phyloP scores from a whole-genome alignment of 768 basidiomycete genomes.

The Podaxis mareebaensis region DNA sequence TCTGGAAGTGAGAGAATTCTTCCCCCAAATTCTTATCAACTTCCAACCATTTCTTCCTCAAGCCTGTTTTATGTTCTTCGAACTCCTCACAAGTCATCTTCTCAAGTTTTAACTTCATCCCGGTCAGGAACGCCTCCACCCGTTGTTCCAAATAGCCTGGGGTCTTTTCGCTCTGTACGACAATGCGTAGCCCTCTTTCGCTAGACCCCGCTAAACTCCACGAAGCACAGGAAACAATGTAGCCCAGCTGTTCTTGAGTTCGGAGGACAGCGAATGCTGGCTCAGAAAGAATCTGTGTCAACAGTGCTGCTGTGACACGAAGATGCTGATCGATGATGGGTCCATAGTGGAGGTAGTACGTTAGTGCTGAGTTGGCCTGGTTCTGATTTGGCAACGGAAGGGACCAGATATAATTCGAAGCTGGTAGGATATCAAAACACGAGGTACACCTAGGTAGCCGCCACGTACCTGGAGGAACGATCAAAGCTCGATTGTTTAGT shows the following conservation, averaged over 20 bases:
- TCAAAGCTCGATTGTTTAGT: conserved; percentile 55
- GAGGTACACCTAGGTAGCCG: neutral
- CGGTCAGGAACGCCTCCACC: conserved; percentile 83
- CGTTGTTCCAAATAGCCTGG: conserved; percentile 83
- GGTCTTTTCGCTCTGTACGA: conserved; percentile 86
- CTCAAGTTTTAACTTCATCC: conserved; percentile 67
- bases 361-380: conserved; percentile 84
- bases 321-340: conserved; percentile 58
- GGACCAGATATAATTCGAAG: conserved; percentile 68
- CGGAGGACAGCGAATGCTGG: conserved; percentile 90
- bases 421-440: conserved; percentile 37
- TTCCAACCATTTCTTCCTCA: conserved; percentile 84
- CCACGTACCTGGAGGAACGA: conserved; percentile 66
- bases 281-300: conserved; percentile 85
- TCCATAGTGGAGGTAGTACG: conserved; percentile 85
- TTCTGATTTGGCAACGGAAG: conserved; percentile 75
- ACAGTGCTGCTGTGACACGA: conserved; percentile 68
- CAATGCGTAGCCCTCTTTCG: conserved; percentile 75
- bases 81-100: conserved; percentile 76
- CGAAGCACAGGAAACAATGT: conserved; percentile 70
- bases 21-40: conserved; percentile 86
- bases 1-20: conserved; percentile 71
- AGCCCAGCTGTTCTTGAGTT: conserved; percentile 95
- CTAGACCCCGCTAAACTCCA: conserved; percentile 64
- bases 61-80: conserved; percentile 69